Evolutionary conservation across 441 rosid genomes (phyloP).

Genomic region (Populus trichocarpa): DNA sequence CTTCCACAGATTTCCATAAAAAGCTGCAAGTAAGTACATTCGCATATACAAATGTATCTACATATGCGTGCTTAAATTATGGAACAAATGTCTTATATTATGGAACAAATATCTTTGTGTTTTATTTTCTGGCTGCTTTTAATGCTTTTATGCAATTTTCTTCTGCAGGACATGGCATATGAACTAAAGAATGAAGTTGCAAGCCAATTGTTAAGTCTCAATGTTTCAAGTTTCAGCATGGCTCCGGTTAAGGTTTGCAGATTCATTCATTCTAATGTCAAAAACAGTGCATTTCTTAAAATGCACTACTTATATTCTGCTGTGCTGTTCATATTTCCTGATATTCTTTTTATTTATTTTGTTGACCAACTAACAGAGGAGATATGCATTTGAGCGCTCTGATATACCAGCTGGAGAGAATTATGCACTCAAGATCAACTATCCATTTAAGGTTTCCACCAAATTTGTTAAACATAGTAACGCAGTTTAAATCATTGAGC

Average conservation of each 20-base stretch:
- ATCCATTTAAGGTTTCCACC: conserved; percentile 78
- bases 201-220: conserved; percentile 56
- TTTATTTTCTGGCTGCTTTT: conserved; percentile 8
- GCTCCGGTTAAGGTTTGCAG: conserved; percentile 77
- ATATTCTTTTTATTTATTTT: conserved; percentile 17
- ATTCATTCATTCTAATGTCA: conserved; percentile 17
- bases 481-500: neutral
- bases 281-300: conserved; percentile 1
- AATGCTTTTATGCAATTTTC: conserved; percentile 12
- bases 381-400: conserved; percentile 73
- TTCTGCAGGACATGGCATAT: conserved; percentile 62
- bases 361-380: conserved; percentile 56
- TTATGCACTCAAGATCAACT: conserved; percentile 80
- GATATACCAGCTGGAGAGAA: conserved; percentile 83
- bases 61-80: neutral
- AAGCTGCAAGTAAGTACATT: conserved; percentile 57
- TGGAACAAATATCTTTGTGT: neutral
- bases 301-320: conserved; percentile 7
- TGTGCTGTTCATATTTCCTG: neutral
- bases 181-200: conserved; percentile 73
- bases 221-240: conserved; percentile 84
- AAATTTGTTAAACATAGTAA: conserved; percentile 6
- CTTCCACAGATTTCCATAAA: conserved; percentile 50
- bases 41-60: neutral
- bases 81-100: neutral